A percentile compares a stretch with the other conserved stretches of the same genome.
Conservation (phyloP, 2,329 filamentous ascomycete species). For the Mycosphaerella sp. region DNA sequence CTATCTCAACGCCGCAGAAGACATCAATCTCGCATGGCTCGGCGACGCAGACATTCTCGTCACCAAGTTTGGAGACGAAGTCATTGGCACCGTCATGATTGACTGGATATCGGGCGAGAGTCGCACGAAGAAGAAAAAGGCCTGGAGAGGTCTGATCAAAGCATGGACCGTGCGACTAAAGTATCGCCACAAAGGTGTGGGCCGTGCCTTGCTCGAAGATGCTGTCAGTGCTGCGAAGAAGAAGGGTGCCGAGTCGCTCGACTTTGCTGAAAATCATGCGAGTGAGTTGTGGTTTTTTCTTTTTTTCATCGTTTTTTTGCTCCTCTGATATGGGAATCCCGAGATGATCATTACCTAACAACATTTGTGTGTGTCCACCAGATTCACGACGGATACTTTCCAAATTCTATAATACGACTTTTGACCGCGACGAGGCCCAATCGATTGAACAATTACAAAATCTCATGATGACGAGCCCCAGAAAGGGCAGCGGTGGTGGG, state of each 20-base stretch:
- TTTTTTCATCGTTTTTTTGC: no score
- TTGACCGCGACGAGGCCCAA: conserved; percentile 53
- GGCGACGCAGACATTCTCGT: conserved; percentile 48
- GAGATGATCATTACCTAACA: no score
- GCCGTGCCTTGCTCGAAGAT: conserved; percentile 64
- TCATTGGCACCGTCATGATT: conserved; percentile 66
- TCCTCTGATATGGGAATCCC: not conserved
- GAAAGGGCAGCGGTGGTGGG: not conserved
- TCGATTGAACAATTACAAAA: conserved; percentile 42
- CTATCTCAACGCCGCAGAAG: conserved; percentile 59
- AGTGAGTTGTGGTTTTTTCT: conserved; percentile 47
- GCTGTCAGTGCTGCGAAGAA: conserved; percentile 62
- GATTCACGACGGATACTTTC: conserved; percentile 54
- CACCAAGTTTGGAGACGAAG: conserved; percentile 58
- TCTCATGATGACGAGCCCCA: conserved; percentile 28
- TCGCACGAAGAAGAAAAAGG: conserved; percentile 41
- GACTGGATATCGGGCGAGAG: conserved; percentile 51
- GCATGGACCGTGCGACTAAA: conserved; percentile 72
- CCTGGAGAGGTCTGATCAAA: conserved; percentile 64
- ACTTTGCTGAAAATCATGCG: conserved; percentile 71
- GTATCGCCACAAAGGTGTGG: conserved; percentile 66
- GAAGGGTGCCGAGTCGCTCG: conserved; percentile 61
- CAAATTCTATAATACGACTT: conserved; percentile 54
- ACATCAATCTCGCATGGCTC: conserved; percentile 58
- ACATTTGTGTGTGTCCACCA: conserved; percentile 9